Conservation (phyloP, 306 rosid genomes). For the Quercus engelmannii region DNA sequence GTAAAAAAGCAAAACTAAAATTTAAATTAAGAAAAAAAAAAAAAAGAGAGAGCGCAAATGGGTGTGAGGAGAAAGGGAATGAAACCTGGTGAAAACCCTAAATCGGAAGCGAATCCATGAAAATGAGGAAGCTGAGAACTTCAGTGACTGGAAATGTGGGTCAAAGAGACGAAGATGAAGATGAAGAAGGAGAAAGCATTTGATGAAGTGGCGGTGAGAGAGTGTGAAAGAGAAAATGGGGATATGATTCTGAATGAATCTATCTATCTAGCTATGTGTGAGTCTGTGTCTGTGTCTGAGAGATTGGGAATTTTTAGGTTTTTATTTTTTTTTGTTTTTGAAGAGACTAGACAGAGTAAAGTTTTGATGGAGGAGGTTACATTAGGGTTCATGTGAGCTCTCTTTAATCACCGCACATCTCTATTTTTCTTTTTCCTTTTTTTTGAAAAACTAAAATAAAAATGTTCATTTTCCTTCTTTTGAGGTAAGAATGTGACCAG, state of each 20-base stretch:
- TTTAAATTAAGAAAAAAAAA: not conserved
- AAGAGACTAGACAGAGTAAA: not conserved
- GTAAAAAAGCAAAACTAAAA: not conserved
- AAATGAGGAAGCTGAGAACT: not conserved
- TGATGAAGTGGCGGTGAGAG: not conserved
- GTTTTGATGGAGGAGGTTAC: slow-evolving; percentile 26
- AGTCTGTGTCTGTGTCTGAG: slow-evolving; percentile 28
- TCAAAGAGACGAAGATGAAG: not conserved
- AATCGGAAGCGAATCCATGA: not conserved
- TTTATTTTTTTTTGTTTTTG: slow-evolving; percentile 10
- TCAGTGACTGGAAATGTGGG: not conserved
- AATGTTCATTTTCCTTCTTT: too few species aligned
- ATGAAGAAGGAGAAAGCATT: not conserved
- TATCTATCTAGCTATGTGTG: slow-evolving; percentile 3
- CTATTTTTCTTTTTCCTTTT: not conserved
- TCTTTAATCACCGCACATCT: slow-evolving; percentile 1
- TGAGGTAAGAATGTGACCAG: too few species aligned
- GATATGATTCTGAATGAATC: slow-evolving; percentile 15
- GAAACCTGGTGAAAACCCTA: not conserved
- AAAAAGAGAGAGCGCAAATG: not conserved
- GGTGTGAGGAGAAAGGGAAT: not conserved
- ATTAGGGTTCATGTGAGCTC: slow-evolving; percentile 6
- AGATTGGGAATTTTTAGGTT: slow-evolving; percentile 70
- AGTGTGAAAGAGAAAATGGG: not conserved
- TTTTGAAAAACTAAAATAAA: too few species aligned